Conservation (phyloP, 2,329 filamentous ascomycete species). For the Cytospora chrysosperma region DNA sequence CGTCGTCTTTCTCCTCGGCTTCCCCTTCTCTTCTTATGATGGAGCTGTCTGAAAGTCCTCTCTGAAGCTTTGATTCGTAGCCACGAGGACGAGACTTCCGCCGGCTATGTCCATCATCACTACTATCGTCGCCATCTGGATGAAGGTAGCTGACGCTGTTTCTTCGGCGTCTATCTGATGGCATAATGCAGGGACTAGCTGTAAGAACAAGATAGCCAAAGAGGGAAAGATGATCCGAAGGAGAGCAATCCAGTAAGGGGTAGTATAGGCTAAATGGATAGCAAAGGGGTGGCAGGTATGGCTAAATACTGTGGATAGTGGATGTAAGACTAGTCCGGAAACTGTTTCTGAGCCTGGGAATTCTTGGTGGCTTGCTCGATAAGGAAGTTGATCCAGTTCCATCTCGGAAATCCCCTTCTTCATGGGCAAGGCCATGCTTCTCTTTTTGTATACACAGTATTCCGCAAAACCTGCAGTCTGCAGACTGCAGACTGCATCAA, state of each 20-base stretch:
- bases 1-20: slow-evolving; percentile 1
- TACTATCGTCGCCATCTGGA: slow-evolving; percentile 12
- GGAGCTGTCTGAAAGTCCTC: slow-evolving; percentile 15
- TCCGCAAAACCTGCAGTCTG: not conserved
- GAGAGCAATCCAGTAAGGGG: not conserved
- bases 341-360: not conserved
- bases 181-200: slow-evolving; percentile 4
- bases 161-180: slow-evolving; percentile 15
- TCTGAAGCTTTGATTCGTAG: slow-evolving; percentile 8
- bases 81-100: slow-evolving; percentile 11
- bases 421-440: slow-evolving; percentile 4
- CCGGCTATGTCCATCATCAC: slow-evolving; percentile 10
- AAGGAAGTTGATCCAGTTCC: not conserved
- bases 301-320: not conserved
- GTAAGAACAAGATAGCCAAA: not conserved
- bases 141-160: slow-evolving; percentile 12
- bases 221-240: not conserved
- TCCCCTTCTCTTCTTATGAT: slow-evolving; percentile 14
- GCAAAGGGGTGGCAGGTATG: not conserved
- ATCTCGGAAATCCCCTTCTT: not conserved
- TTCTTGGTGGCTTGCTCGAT: not conserved
- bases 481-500: slow-evolving; percentile 12
- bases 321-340: not conserved
- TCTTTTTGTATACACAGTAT: slow-evolving; percentile 19
- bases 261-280: not conserved